These are phyloP conservation scores for Elsinoe ampelina DNA, from an alignment of 2,329 filamentous ascomycete genomes.

Conservation along the genomic window DNA sequence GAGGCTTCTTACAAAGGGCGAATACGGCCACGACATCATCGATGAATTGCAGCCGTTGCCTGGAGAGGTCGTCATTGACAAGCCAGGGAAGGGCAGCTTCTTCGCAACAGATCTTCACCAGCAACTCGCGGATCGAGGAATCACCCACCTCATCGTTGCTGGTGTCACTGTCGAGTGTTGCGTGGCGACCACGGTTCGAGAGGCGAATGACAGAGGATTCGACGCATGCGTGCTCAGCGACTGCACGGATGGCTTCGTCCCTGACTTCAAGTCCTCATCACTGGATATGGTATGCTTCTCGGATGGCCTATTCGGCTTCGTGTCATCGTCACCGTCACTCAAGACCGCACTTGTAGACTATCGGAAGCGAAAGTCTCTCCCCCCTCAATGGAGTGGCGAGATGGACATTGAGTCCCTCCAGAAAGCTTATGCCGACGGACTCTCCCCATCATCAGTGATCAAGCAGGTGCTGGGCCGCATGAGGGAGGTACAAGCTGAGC, in stretches of 20 bases:
- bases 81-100: constrained; percentile 51
- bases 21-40: constrained; percentile 47
- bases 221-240: constrained; percentile 47
- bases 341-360: constrained; percentile 32
- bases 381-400: constrained; percentile 33
- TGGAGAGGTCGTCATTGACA: constrained; percentile 48
- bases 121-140: constrained; percentile 43
- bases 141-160: constrained; percentile 50
- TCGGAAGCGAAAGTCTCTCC: constrained; percentile 15
- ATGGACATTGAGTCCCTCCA: constrained; percentile 37
- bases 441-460: constrained; percentile 27
- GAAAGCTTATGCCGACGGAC: constrained; percentile 35
- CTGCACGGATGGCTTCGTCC: constrained; percentile 42
- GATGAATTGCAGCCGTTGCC: constrained; percentile 44
- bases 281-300: constrained; percentile 44
- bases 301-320: constrained; percentile 45
- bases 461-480: constrained; percentile 40
- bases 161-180: constrained; percentile 53
- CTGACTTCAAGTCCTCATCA: constrained; percentile 37
- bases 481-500: constrained; percentile 38
- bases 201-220: constrained; percentile 52
- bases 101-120: constrained; percentile 49
- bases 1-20: constrained; percentile 44
- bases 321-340: constrained; percentile 28
- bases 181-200: constrained; percentile 47